Evolutionary conservation across 2,329 filamentous ascomycete species (phyloP), one percentile per base, ranked within the genome.

Genomic region (Fusarium transvaalense): DNA sequence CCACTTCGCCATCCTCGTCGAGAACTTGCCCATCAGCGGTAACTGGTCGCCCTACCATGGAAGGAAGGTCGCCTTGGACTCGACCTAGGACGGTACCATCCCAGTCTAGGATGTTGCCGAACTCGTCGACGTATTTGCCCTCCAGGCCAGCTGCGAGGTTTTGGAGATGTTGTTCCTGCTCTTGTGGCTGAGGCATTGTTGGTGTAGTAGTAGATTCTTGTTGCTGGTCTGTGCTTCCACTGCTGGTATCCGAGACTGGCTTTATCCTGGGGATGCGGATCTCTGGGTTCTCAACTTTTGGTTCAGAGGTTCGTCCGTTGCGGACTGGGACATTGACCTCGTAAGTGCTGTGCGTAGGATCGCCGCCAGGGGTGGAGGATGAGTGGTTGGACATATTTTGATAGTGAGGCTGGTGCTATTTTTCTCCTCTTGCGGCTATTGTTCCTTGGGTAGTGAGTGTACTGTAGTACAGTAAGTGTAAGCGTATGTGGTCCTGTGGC

Each of bases 1-100:
- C 85, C 27, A 95, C 89, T 62, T 95, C 91, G 27, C 92, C 92
- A 66, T 95, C 92, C 61, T 90, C 87, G 66, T 95, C 92, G 10
- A 95, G 90, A 5, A 87, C 76, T 65, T 86, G 81, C 17, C 85
- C 85, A 21, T 78, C 77, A 5, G 78, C 74, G 10, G 80, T 76
- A 2, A 87, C 82, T 42, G 78, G 79, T 39, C 81, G 78, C 32
- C 85, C 85, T 8, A 87, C 79, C 82, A 87, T 86, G 46, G 84
- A 82, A 6, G 85, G 85, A 25, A 88, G 77, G 71, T 87, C 85
- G 9, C 85, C 85, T 8, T 82, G 83, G 8, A 82, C 84, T 41
- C 83, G 82, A 34, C 84, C 85, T 4, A 87, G 79, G 5, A 86
- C 83, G 35, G 80, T 82, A 10, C 84, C 84, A 15, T 83, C 78